Evolutionary conservation across 441 rosid species (phyloP).

Genomic region (Adansonia madagascariensis): DNA sequence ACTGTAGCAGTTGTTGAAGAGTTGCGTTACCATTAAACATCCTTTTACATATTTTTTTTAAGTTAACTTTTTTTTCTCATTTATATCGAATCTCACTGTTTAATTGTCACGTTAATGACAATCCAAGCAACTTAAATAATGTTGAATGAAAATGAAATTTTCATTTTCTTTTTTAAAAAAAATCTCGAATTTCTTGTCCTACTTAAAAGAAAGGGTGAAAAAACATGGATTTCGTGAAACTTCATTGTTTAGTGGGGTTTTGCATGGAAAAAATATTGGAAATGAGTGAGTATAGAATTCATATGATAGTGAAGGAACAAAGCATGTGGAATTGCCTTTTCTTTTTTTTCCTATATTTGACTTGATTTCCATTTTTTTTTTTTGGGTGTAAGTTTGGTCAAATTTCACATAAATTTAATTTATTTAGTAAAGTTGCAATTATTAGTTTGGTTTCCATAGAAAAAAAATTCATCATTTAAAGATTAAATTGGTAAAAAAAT

Average conservation of each 20-base stretch:
- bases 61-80: background rate
- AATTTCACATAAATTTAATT: background rate
- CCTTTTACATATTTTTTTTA: background rate
- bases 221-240: constrained; percentile 18
- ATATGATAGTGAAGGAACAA: background rate
- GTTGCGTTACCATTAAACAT: background rate
- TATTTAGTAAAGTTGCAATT: background rate
- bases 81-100: constrained; percentile 1
- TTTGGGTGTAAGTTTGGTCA: background rate
- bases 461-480: background rate
- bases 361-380: background rate
- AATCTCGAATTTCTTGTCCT: background rate
- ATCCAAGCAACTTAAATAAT: background rate
- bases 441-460: background rate
- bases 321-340: background rate
- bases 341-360: background rate
- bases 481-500: too few species aligned
- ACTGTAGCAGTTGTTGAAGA: background rate
- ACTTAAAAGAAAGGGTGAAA: background rate
- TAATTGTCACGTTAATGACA: background rate
- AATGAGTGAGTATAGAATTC: background rate
- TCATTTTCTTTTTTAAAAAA: too few species aligned
- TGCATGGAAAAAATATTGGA: background rate
- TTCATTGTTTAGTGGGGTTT: constrained; percentile 8
- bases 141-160: background rate